Conservation (phyloP, 169 alveolate genomes). For the Plasmodium adleri region DNA sequence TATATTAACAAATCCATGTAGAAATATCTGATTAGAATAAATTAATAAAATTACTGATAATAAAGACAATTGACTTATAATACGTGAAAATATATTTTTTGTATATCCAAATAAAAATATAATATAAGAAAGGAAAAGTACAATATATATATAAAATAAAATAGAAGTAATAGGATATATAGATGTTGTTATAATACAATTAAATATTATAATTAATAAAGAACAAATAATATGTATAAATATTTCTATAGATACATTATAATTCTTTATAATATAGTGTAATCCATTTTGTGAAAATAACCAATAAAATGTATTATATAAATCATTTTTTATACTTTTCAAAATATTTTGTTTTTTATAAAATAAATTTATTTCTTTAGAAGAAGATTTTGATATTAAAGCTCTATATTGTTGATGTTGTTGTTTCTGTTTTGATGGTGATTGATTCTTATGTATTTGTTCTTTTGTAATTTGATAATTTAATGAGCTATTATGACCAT, state of each 20-base stretch:
- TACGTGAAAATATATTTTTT: slow-evolving; percentile 7
- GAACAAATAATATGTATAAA: slow-evolving; percentile 17
- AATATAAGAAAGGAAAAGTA: not conserved
- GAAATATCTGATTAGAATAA: slow-evolving; percentile 28
- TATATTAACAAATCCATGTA: slow-evolving; percentile 18
- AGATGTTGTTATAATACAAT: not conserved
- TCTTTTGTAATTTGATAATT: too few relatives aligned
- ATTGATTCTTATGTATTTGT: not conserved
- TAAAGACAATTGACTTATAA: slow-evolving; percentile 22
- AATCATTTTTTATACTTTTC: slow-evolving; percentile 19
- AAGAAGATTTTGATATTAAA: not conserved
- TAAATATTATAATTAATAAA: not conserved
- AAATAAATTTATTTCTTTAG: slow-evolving; percentile 11
- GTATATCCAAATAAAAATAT: slow-evolving; percentile 26
- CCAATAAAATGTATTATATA: slow-evolving; percentile 29
- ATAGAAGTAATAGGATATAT: slow-evolving; percentile 1
- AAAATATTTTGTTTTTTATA: not conserved
- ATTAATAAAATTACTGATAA: slow-evolving; percentile 3
- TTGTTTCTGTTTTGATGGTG: not conserved
- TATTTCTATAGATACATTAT: slow-evolving; percentile 24
- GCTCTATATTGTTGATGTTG: not conserved
- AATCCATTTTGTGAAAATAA: slow-evolving; percentile 25
- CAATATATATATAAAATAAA: not conserved
- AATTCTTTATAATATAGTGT: slow-evolving; percentile 17
- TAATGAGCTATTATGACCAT: too few relatives aligned